phyloP scores from a whole-genome alignment of 139 green algal species.

The Chlorella vulgaris region DNA sequence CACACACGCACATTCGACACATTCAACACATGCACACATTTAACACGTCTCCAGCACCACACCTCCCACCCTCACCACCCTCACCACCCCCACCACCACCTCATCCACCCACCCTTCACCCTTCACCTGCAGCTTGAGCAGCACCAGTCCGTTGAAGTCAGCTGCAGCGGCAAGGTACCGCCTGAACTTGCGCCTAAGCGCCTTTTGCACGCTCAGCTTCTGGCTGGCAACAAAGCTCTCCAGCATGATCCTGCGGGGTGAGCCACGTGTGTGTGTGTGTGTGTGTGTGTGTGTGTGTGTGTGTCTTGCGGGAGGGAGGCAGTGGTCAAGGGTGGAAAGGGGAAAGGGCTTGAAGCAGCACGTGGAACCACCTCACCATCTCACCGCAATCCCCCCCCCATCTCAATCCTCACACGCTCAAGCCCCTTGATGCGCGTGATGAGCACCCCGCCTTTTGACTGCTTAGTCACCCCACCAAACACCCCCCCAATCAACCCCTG shows the following conservation, averaged over 20 bases:
- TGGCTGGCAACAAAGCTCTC: conserved; percentile 95
- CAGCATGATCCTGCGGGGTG: conserved; percentile 84
- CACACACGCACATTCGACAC: no score
- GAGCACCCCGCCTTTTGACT: no score
- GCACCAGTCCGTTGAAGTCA: conserved; percentile 91
- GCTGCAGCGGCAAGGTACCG: conserved; percentile 78
- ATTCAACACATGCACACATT: background rate
- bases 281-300: background rate
- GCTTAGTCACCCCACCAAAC: no score
- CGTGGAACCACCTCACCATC: no score
- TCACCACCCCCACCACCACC: background rate
- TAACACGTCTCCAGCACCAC: background rate
- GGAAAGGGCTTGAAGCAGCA: no score
- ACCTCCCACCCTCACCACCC: background rate
- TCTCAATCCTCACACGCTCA: no score
- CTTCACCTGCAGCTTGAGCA: conserved; percentile 66
- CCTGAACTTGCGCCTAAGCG: conserved; percentile 79
- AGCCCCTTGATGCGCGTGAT: no score
- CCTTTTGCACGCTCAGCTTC: conserved; percentile 94
- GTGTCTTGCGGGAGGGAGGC: background rate
- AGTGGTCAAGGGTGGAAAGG: background rate
- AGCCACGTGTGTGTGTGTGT: background rate
- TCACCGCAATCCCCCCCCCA: no score
- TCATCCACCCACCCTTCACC: background rate
- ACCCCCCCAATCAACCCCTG: no score